Evolutionary conservation across 2,329 filamentous ascomycete species (phyloP).

Genomic region (Sordariomycetes sp.): DNA sequence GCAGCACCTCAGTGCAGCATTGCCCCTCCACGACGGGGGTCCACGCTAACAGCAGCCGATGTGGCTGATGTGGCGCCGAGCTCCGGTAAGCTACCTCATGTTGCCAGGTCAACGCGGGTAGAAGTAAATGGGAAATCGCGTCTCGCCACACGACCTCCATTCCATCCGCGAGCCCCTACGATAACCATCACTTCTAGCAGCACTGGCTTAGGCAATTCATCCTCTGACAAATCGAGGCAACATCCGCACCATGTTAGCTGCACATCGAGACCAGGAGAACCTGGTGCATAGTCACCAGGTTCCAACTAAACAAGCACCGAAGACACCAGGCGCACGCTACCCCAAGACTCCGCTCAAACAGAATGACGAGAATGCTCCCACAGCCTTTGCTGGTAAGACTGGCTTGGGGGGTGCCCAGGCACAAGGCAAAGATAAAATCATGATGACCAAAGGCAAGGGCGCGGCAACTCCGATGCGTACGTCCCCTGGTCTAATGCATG

Average conservation of each 20-base stretch:
- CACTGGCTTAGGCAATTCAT: no score
- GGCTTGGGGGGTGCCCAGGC: slow-evolving; percentile 50
- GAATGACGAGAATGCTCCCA: slow-evolving; percentile 71
- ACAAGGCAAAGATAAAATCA: slow-evolving; percentile 34
- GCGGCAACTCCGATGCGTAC: slow-evolving; percentile 72
- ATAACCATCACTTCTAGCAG: no score
- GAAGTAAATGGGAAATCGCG: no score
- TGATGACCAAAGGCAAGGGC: slow-evolving; percentile 34
- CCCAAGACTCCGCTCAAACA: slow-evolving; percentile 79
- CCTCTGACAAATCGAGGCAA: no score
- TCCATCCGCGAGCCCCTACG: no score
- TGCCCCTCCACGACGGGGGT: slow-evolving; percentile 8
- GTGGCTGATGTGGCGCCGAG: no score
- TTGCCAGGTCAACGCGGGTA: no score
- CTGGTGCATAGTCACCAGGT: slow-evolving; percentile 67
- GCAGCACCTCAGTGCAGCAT: slow-evolving; percentile 7
- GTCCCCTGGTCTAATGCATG: slow-evolving; percentile 11
- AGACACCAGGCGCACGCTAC: slow-evolving; percentile 67
- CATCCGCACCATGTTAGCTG: slow-evolving; percentile 65
- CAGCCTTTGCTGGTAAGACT: slow-evolving; percentile 25
- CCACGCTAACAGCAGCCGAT: no score
- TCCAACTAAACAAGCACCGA: slow-evolving; percentile 67
- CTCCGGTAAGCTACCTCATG: no score
- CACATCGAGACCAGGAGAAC: slow-evolving; percentile 82
- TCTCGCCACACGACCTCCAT: no score